Evolutionary conservation across 2,329 filamentous ascomycete genomes (phyloP), one percentile per base, ranked within the genome.

Genomic region (Pleurostoma richardsiae): DNA sequence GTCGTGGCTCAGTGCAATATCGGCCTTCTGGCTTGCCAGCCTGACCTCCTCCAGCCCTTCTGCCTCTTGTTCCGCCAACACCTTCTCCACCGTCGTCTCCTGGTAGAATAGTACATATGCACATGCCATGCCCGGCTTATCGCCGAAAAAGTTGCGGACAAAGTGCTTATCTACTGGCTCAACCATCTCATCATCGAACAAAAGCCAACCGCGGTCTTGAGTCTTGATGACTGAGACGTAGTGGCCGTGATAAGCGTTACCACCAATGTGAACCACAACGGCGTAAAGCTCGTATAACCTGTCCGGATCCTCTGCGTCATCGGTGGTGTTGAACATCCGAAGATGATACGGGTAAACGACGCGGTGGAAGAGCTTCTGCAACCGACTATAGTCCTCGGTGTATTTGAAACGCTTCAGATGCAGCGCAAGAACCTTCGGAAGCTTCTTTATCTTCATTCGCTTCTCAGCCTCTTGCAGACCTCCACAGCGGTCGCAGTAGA

Each of bases 211-310:
- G 45, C 89, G 83, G 61, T 97, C 94, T 60, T 95, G 85, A 1
- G 94, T 97, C 69, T 99, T 99, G 72, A 99, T 91, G 46, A 99
- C 94, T 4, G 91, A 90, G 30, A 99, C 90, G 58, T 99, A 99
- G 65, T 99, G 94, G 4, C 94, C 94, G 61, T 99, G 94, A 60
- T 96, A 96, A 4, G 94, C 92, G 27, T 95, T 95, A 42, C 90
- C 90, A 45, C 94, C 94, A 53, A 99, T 97, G 60, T 99, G 94
- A 27, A 99, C 90, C 7, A 99, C 90, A 4, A 99, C 91, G 0
- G 92, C 94, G 60, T 99, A 99, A 2, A 99, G 74, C 71, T 99
- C 94, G 66, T 99, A 99, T 36, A 99, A 70, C 36, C 91, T 82
- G 66, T 99, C 94, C 1, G 90, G 90, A 57, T 97, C 91, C 57